phyloP scores from a whole-genome alignment of 2,329 filamentous ascomycete species.

The Xylaria digitata region DNA sequence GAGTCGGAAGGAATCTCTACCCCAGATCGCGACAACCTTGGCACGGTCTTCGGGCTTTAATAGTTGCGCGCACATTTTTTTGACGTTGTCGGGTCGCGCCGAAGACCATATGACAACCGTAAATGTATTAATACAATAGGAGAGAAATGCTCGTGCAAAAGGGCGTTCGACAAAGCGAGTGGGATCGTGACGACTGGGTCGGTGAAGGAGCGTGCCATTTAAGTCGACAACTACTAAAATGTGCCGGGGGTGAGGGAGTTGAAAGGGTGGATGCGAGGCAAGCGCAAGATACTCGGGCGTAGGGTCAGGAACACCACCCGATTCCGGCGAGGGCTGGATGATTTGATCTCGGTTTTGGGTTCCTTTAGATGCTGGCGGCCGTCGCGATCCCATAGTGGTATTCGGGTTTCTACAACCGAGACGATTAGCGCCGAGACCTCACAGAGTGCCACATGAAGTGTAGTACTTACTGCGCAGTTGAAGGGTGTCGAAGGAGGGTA shows the following conservation, averaged over 20 bases:
- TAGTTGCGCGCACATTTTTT: conserved; percentile 72
- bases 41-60: conserved; percentile 65
- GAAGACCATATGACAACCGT: conserved; percentile 92
- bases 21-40: conserved; percentile 78
- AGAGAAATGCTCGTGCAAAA: conserved; percentile 74
- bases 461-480: conserved; percentile 8
- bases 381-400: background rate
- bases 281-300: conserved; percentile 69
- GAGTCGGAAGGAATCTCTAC: conserved; percentile 79
- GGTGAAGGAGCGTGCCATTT: conserved; percentile 88
- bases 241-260: conserved; percentile 62
- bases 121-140: conserved; percentile 79
- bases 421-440: background rate
- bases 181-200: conserved; percentile 65
- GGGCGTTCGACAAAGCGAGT: conserved; percentile 74
- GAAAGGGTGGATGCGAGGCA: conserved; percentile 58
- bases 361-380: background rate
- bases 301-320: conserved; percentile 71
- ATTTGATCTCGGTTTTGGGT: conserved; percentile 26
- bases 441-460: background rate
- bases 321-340: conserved; percentile 49
- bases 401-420: background rate
- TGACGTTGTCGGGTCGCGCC: conserved; percentile 78
- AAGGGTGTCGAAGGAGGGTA: too few relatives aligned
- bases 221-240: conserved; percentile 90